These are phyloP conservation scores for Podospora bellae-mahoneyi DNA, from an alignment of 495 filamentous ascomycete genomes.

Conservation along the genomic window DNA sequence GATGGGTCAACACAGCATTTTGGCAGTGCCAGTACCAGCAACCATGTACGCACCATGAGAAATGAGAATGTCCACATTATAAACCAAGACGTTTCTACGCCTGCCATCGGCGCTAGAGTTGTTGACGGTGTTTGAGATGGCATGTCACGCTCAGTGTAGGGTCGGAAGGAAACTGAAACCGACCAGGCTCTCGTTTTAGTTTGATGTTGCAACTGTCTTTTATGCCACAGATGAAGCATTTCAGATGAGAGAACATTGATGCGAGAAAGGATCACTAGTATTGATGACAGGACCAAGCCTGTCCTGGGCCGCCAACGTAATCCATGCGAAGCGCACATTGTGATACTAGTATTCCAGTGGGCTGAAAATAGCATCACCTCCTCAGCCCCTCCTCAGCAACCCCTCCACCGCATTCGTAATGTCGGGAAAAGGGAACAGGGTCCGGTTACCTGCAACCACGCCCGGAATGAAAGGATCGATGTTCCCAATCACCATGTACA, in stretches of 20 bases:
- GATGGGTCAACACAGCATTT: neutral
- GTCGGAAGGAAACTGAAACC: too few relatives aligned
- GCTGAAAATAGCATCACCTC: too few relatives aligned
- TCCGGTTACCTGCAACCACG: conserved; percentile 30
- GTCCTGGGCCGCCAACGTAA: neutral
- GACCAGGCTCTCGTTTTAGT: neutral
- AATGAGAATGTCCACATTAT: neutral
- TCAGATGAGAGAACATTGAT: neutral
- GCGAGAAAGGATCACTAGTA: neutral
- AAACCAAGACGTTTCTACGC: neutral
- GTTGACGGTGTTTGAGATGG: too few relatives aligned
- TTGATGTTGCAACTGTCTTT: too few relatives aligned
- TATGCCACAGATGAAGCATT: neutral
- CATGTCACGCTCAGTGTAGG: too few relatives aligned
- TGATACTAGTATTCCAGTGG: neutral
- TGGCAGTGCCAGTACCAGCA: too few relatives aligned
- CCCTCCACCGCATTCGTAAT: conserved; percentile 28
- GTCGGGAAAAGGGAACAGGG: conserved; percentile 30
- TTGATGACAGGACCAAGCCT: neutral
- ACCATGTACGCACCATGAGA: neutral
- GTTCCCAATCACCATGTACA: conserved; percentile 30
- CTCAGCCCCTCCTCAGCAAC: conserved; percentile 12
- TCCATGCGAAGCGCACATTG: neutral
- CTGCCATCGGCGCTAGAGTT: neutral
- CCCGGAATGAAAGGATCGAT: conserved; percentile 28